These are phyloP conservation scores for Macrophomina tecta DNA, from an alignment of 2,329 filamentous ascomycete species.

Conservation along the genomic window DNA sequence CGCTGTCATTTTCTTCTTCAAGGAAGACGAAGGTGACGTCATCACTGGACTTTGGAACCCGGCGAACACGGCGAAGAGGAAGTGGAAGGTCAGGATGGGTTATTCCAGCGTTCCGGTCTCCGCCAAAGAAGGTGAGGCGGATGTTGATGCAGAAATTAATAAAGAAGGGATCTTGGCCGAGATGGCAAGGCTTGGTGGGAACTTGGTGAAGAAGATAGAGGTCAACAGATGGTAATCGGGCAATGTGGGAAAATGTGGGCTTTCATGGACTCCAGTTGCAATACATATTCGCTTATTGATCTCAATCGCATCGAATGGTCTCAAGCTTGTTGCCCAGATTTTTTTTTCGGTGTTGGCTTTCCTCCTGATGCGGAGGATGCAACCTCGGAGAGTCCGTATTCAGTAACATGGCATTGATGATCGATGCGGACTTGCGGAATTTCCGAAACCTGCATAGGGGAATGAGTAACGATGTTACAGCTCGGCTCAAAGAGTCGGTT, in stretches of 20 bases:
- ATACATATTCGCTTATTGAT: not conserved
- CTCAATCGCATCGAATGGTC: too few species aligned
- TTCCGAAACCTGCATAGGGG: too few species aligned
- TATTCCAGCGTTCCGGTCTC: conserved; percentile 67
- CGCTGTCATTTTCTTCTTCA: conserved; percentile 80
- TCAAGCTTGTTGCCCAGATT: too few species aligned
- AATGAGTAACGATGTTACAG: too few species aligned
- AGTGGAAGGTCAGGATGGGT: conserved; percentile 73
- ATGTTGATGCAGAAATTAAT: conserved; percentile 67
- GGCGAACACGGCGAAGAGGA: conserved; percentile 54
- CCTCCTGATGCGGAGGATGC: too few species aligned
- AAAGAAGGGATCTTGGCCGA: conserved; percentile 71
- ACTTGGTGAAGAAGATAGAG: conserved; percentile 58
- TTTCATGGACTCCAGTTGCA: not conserved
- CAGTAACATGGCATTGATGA: too few species aligned
- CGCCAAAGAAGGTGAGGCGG: conserved; percentile 40
- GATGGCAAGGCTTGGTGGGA: conserved; percentile 67
- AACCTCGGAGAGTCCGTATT: too few species aligned
- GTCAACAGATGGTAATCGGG: conserved; percentile 9
- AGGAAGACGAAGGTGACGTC: conserved; percentile 63
- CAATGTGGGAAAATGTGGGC: not conserved
- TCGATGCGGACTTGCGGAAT: too few species aligned
- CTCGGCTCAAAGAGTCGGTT: too few species aligned
- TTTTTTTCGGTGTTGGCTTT: too few species aligned
- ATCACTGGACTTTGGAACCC: conserved; percentile 73